phyloP scores from a whole-genome alignment of 2,329 filamentous ascomycete genomes.

The Sphaerulina vaccinii region DNA sequence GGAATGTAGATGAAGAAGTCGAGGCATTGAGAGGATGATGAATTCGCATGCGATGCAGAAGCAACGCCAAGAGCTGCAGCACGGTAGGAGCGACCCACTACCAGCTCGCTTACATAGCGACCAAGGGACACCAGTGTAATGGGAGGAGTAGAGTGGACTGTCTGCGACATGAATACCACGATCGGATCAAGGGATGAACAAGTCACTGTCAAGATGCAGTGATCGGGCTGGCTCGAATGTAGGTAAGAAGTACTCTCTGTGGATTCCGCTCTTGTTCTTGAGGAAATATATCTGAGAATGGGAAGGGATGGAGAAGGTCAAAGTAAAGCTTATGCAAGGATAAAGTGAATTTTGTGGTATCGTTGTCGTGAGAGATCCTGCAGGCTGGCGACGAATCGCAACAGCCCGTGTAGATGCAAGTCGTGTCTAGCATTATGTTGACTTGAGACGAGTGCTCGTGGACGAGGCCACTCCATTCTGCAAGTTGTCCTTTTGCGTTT shows the following conservation, averaged over 20 bases:
- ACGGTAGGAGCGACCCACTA: neutral
- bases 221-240: too few relatives aligned
- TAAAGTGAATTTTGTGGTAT: slow-evolving; percentile 10
- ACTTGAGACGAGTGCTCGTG: slow-evolving; percentile 4
- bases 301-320: too few relatives aligned
- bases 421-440: slow-evolving; percentile 23
- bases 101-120: neutral
- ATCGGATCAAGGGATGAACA: too few relatives aligned
- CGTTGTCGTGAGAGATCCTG: slow-evolving; percentile 5
- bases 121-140: too few relatives aligned
- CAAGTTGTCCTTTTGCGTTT: slow-evolving; percentile 10
- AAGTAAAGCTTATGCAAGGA: neutral
- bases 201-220: too few relatives aligned
- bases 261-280: too few relatives aligned
- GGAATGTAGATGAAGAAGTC: neutral
- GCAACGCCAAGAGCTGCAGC: neutral
- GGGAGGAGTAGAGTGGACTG: too few relatives aligned
- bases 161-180: too few relatives aligned
- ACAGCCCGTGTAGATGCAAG: slow-evolving; percentile 14
- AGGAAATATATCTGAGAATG: too few relatives aligned
- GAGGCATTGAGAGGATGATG: neutral
- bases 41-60: neutral
- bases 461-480: slow-evolving; percentile 1
- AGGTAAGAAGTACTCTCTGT: too few relatives aligned
- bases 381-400: slow-evolving; percentile 1